Conservation (phyloP, 805 yeast genomes). For the Phaffomyces opuntiae region DNA sequence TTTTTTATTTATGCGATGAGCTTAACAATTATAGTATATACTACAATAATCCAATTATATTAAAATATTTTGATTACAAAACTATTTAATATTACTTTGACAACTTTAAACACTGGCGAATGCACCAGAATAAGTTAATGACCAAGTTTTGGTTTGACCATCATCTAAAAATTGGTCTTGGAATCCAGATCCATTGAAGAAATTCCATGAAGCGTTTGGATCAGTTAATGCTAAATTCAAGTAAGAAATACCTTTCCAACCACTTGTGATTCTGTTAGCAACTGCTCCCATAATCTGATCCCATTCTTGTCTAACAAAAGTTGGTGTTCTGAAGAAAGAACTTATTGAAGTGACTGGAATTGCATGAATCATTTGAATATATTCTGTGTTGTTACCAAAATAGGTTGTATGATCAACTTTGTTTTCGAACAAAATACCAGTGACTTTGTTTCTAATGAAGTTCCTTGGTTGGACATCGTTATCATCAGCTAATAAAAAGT, state of each 20-base stretch:
- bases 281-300: constrained; percentile 38
- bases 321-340: constrained; percentile 46
- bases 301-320: constrained; percentile 62
- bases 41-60: too few relatives aligned
- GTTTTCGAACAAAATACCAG: constrained; percentile 70
- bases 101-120: constrained; percentile 11
- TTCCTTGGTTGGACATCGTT: constrained; percentile 49
- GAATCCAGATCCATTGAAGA: constrained; percentile 52
- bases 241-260: constrained; percentile 70
- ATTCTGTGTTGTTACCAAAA: constrained; percentile 66
- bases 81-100: neutral
- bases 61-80: neutral
- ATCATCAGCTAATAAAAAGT: constrained; percentile 46
- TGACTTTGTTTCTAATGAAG: constrained; percentile 57
- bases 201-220: constrained; percentile 55
- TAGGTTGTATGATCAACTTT: constrained; percentile 69
- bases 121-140: constrained; percentile 63
- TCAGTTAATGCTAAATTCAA: constrained; percentile 70
- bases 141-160: constrained; percentile 87
- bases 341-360: constrained; percentile 66
- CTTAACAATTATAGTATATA: too few relatives aligned
- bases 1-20: neutral
- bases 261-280: constrained; percentile 45
- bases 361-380: constrained; percentile 76
- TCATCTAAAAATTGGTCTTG: constrained; percentile 54